Evolutionary conservation across 23 red algal genomes (phyloP).

Genomic region (Chondrus crispus): DNA sequence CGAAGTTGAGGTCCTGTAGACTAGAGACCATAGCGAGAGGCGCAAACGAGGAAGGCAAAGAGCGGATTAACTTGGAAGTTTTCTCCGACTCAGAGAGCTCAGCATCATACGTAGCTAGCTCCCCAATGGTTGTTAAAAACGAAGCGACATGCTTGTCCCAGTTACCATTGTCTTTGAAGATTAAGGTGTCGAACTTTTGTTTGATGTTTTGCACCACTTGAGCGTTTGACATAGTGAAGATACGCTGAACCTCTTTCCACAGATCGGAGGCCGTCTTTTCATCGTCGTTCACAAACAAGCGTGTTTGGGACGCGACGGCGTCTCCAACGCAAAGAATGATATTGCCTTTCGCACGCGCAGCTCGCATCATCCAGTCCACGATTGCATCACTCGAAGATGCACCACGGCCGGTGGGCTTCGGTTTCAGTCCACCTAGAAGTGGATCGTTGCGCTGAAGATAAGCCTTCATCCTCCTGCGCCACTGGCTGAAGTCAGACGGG

Average conservation of each 20-base stretch:
- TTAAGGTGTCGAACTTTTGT: background rate
- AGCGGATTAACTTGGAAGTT: background rate
- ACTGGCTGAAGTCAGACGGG: background rate
- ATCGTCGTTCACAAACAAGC: background rate
- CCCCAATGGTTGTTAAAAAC: background rate
- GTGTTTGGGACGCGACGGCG: background rate
- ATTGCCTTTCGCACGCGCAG: background rate
- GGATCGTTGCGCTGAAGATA: slow-evolving; percentile 3
- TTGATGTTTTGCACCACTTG: background rate
- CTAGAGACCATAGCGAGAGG: background rate
- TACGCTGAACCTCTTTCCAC: background rate
- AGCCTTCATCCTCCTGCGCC: background rate
- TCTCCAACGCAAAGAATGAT: background rate
- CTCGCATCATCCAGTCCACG: background rate
- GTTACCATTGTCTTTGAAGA: background rate
- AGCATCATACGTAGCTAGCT: background rate
- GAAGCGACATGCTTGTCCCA: background rate
- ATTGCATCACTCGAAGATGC: background rate
- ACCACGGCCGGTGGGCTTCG: background rate
- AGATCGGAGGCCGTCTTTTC: background rate
- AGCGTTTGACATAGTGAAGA: background rate
- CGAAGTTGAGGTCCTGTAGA: background rate
- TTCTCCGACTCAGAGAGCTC: background rate
- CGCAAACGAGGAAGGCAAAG: background rate
- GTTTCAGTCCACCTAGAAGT: background rate